These are phyloP conservation scores for Yarrowia yakushimensis DNA, from an alignment of 805 yeast genomes.

Conservation along the genomic window DNA sequence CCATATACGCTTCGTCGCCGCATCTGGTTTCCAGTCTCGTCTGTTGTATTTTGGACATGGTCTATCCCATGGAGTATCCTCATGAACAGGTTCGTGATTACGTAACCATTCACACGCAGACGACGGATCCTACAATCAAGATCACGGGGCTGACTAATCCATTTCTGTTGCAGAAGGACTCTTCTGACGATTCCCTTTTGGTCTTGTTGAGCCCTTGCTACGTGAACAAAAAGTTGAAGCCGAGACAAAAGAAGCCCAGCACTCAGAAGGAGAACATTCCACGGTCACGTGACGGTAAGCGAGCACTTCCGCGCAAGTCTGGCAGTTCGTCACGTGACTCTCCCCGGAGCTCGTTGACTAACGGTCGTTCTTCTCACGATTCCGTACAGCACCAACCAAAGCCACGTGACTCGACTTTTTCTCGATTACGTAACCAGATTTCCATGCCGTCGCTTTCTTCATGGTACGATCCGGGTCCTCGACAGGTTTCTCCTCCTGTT, in stretches of 20 bases:
- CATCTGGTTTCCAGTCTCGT: conserved; percentile 31
- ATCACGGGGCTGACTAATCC: conserved; percentile 31
- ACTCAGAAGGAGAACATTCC: not conserved
- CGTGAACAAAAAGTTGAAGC: not conserved
- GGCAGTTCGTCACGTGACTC: not conserved
- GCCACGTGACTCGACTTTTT: not conserved
- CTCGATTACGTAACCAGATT: conserved; percentile 13
- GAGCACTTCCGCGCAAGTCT: not conserved
- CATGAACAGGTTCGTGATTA: conserved; percentile 30
- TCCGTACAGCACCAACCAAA: not conserved
- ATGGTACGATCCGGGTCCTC: not conserved
- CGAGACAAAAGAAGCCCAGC: not conserved
- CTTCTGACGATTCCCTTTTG: not conserved
- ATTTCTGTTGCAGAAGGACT: conserved; percentile 26
- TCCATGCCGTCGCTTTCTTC: conserved; percentile 15
- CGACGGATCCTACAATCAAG: not conserved
- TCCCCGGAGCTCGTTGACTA: not conserved
- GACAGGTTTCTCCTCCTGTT: not conserved
- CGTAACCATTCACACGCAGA: conserved; percentile 32
- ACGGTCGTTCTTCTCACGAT: not conserved
- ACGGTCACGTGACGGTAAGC: not conserved
- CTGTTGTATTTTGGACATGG: conserved; percentile 28
- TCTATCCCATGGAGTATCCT: conserved; percentile 30
- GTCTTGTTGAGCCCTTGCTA: not conserved
- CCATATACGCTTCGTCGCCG: conserved; percentile 31